phyloP scores from a whole-genome alignment of 768 basidiomycete genomes.

The Dendrothele bispora region DNA sequence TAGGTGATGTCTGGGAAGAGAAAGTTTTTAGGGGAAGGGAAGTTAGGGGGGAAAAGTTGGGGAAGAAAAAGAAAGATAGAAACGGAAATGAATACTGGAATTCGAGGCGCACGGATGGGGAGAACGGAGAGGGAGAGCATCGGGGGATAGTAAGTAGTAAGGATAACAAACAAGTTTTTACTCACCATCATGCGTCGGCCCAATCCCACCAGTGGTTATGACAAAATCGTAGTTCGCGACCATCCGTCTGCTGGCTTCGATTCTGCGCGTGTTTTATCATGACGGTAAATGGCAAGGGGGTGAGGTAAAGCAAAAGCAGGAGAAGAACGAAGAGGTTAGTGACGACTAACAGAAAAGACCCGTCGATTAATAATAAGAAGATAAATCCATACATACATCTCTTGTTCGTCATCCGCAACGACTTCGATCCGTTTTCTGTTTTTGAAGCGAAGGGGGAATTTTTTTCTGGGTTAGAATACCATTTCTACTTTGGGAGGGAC shows the following conservation, averaged over 20 bases:
- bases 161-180: too few relatives aligned
- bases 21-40: not conserved
- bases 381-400: conserved; percentile 60
- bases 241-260: conserved; percentile 84
- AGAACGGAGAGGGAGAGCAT: too few relatives aligned
- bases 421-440: conserved; percentile 85
- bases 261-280: conserved; percentile 53
- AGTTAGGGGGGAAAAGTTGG: not conserved
- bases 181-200: conserved; percentile 86
- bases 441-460: too few relatives aligned
- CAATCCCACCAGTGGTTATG: conserved; percentile 88
- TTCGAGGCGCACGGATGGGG: too few relatives aligned
- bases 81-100: too few relatives aligned
- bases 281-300: too few relatives aligned
- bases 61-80: conserved; percentile 4
- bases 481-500: too few relatives aligned
- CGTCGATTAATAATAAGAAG: not conserved
- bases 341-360: not conserved
- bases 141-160: too few relatives aligned
- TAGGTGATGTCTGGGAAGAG: conserved; percentile 78
- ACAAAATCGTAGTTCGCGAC: conserved; percentile 85
- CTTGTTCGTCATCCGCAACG: conserved; percentile 85
- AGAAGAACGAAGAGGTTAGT: not conserved
- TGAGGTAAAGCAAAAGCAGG: too few relatives aligned
- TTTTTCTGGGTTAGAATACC: too few relatives aligned